Evolutionary conservation across 257 asterid genomes (phyloP).

Genomic region (Plantago major): DNA sequence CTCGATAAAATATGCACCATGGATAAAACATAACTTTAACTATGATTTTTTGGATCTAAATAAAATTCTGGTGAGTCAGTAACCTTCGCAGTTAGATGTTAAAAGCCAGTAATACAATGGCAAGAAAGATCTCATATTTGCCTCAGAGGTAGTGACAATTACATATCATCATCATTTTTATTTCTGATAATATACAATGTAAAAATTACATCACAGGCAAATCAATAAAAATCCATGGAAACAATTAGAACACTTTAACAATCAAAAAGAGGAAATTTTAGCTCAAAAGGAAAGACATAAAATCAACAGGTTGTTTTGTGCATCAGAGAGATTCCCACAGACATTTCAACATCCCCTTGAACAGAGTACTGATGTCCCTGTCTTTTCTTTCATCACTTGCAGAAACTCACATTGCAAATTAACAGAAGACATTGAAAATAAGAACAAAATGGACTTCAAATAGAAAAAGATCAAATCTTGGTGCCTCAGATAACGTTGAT

Average conservation of each 20-base stretch:
- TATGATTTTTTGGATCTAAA: too few relatives aligned
- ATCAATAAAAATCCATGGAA: neutral
- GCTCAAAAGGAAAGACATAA: neutral
- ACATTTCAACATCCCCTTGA: slow-evolving; percentile 37
- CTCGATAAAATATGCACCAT: too few relatives aligned
- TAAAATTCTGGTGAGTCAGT: too few relatives aligned
- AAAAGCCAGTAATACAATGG: too few relatives aligned
- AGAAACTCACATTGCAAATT: neutral
- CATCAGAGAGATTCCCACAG: slow-evolving; percentile 63
- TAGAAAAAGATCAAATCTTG: too few relatives aligned
- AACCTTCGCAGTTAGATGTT: too few relatives aligned
- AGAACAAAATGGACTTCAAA: neutral
- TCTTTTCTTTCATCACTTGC: slow-evolving; percentile 46
- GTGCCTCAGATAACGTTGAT: too few relatives aligned
- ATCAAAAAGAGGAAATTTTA: neutral
- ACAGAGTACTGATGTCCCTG: slow-evolving; percentile 54
- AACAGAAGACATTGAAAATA: neutral
- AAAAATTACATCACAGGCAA: slow-evolving; percentile 39
- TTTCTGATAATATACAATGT: slow-evolving; percentile 35
- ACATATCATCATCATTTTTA: slow-evolving; percentile 31
- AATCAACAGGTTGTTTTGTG: neutral
- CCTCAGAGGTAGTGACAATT: slow-evolving; percentile 73
- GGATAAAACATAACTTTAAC: too few relatives aligned
- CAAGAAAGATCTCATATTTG: slow-evolving; percentile 1
- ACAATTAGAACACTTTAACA: neutral